Evolutionary conservation across 73 alveolate species (phyloP).

Genomic region (Paramecium sexaurelia): DNA sequence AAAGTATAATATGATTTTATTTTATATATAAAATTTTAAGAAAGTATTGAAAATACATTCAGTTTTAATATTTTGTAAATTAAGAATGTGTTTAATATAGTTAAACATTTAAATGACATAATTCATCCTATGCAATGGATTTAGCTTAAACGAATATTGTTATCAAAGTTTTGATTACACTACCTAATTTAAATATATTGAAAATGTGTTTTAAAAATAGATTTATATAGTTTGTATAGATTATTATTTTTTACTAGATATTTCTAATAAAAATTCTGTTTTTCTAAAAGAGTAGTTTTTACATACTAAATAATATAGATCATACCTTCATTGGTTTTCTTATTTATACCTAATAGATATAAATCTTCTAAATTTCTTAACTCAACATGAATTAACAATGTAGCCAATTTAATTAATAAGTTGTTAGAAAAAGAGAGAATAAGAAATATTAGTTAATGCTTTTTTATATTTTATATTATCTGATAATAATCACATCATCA

Average conservation of each 20-base stretch:
- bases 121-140: not conserved
- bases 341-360: too few species aligned
- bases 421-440: not conserved
- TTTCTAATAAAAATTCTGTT: not conserved
- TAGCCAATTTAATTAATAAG: not conserved
- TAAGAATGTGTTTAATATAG: not conserved
- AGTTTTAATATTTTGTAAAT: not conserved
- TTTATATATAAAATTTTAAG: not conserved
- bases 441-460: not conserved
- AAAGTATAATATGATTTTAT: not conserved
- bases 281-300: not conserved
- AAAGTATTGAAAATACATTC: not conserved
- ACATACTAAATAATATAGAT: too few species aligned
- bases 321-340: not conserved
- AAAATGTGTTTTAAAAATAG: not conserved
- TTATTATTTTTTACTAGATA: not conserved
- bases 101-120: not conserved
- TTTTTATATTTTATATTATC: not conserved
- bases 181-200: not conserved
- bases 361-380: not conserved
- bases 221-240: not conserved
- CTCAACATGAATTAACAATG: not conserved
- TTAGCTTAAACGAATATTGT: not conserved
- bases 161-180: not conserved
- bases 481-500: conserved; percentile 40